Conservation (phyloP, 805 yeast species). For the Teunomyces funiuensis region DNA sequence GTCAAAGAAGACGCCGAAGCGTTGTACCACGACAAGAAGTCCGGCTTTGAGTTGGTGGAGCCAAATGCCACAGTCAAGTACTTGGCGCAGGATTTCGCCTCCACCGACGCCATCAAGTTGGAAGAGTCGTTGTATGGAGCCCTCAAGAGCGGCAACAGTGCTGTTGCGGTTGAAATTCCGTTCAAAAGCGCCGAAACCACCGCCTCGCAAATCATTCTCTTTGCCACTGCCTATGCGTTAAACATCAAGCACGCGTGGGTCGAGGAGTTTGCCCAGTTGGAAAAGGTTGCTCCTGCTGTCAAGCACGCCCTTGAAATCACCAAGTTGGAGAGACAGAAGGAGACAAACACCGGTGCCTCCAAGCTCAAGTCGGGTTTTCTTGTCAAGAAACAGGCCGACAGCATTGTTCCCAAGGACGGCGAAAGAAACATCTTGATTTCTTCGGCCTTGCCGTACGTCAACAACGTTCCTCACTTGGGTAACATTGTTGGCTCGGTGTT, state of each 20-base stretch:
- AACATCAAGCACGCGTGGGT: slow-evolving; percentile 37
- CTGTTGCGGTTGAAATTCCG: slow-evolving; percentile 15
- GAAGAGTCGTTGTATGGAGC: slow-evolving; percentile 43
- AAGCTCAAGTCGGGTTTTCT: slow-evolving; percentile 31
- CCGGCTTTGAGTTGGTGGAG: slow-evolving; percentile 53
- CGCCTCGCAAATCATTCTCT: slow-evolving; percentile 58
- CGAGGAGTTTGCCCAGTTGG: slow-evolving; percentile 34
- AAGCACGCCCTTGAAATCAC: slow-evolving; percentile 47
- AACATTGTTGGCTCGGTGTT: slow-evolving; percentile 94
- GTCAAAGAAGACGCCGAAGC: slow-evolving; percentile 23
- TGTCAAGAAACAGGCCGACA: slow-evolving; percentile 29
- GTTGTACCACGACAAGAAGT: slow-evolving; percentile 33
- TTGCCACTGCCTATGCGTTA: slow-evolving; percentile 49
- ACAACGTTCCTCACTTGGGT: slow-evolving; percentile 98
- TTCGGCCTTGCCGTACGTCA: slow-evolving; percentile 96
- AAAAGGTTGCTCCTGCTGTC: slow-evolving; percentile 46
- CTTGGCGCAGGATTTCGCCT: slow-evolving; percentile 49
- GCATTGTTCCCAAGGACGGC: slow-evolving; percentile 57
- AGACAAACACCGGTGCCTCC: slow-evolving; percentile 40
- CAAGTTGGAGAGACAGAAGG: slow-evolving; percentile 40
- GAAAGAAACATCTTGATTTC: slow-evolving; percentile 86
- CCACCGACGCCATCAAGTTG: slow-evolving; percentile 29
- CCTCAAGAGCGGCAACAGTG: slow-evolving; percentile 33
- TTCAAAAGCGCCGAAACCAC: slow-evolving; percentile 28
- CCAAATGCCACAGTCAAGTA: slow-evolving; percentile 71